These are phyloP conservation scores for Lichtheimia hyalospora DNA, from an alignment of 371 early-diverging fungal species.

Conservation along the genomic window DNA sequence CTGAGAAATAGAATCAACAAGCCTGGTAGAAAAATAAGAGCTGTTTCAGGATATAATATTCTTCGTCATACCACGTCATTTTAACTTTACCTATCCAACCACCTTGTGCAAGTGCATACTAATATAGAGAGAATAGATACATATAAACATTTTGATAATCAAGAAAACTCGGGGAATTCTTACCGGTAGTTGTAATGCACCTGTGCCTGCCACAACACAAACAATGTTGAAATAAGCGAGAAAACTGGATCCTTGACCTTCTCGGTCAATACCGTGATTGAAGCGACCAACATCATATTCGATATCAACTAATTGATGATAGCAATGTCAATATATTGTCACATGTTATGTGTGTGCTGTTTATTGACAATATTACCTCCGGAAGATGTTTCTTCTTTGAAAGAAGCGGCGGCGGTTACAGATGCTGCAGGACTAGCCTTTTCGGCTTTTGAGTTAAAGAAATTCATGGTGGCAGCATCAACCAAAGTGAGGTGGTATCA, in stretches of 20 bases:
- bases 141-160: too few species aligned
- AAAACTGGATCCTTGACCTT: slow-evolving; percentile 34
- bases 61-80: neutral
- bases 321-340: too few species aligned
- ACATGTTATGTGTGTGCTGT: neutral
- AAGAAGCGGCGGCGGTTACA: neutral
- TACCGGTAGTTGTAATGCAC: slow-evolving; percentile 76
- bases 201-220: slow-evolving; percentile 80
- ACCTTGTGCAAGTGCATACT: slow-evolving; percentile 68
- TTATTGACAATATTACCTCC: slow-evolving; percentile 2
- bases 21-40: slow-evolving; percentile 14
- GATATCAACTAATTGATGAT: too few species aligned
- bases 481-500: neutral
- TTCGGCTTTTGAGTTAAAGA: neutral
- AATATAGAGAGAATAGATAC: neutral
- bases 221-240: slow-evolving; percentile 59
- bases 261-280: slow-evolving; percentile 35
- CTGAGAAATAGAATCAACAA: slow-evolving; percentile 36
- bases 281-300: slow-evolving; percentile 8
- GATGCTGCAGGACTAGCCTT: neutral
- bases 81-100: slow-evolving; percentile 73
- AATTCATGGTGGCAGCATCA: neutral
- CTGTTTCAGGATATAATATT: neutral
- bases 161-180: neutral
- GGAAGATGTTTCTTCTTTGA: slow-evolving; percentile 8